Percentiles rank a stretch among this genome's conserved stretches.
These are phyloP conservation scores for Bruguiera parviflora DNA, from an alignment of 345 rosid species.

Conservation along the genomic window DNA sequence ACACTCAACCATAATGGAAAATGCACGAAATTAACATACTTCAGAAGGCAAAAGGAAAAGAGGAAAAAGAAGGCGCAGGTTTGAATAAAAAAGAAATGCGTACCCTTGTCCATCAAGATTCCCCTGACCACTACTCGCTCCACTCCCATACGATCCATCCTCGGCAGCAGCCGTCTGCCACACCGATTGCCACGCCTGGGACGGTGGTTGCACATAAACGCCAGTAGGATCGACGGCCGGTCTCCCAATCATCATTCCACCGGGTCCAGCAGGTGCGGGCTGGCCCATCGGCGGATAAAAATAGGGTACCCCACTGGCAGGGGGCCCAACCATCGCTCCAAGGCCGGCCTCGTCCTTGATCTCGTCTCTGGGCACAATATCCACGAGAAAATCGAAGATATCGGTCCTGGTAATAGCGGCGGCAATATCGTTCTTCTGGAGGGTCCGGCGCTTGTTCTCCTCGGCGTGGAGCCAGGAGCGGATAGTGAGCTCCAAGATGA, in stretches of 20 bases:
- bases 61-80: neutral
- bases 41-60: too few relatives aligned
- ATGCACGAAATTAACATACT: too few relatives aligned
- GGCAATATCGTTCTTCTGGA: slow-evolving; percentile 92
- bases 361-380: slow-evolving; percentile 88
- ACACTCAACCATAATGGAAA: too few relatives aligned
- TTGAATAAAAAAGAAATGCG: neutral
- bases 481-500: slow-evolving; percentile 87
- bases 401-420: slow-evolving; percentile 90
- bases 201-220: slow-evolving; percentile 74
- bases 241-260: slow-evolving; percentile 87
- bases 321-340: slow-evolving; percentile 53
- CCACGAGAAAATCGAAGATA: slow-evolving; percentile 86
- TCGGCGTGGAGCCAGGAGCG: slow-evolving; percentile 98
- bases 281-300: slow-evolving; percentile 86
- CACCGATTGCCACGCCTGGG: slow-evolving; percentile 94
- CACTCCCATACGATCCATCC: slow-evolving; percentile 65
- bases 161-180: slow-evolving; percentile 72
- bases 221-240: slow-evolving; percentile 79
- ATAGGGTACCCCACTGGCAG: slow-evolving; percentile 82
- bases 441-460: slow-evolving; percentile 88
- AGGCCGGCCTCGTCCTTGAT: slow-evolving; percentile 70
- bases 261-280: slow-evolving; percentile 45
- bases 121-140: slow-evolving; percentile 64
- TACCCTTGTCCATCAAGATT: slow-evolving; percentile 50